A percentile compares a stretch with the other conserved stretches of the same genome.
phyloP scores from a whole-genome alignment of 2,329 filamentous ascomycete genomes.

The Colletotrichum sp. region DNA sequence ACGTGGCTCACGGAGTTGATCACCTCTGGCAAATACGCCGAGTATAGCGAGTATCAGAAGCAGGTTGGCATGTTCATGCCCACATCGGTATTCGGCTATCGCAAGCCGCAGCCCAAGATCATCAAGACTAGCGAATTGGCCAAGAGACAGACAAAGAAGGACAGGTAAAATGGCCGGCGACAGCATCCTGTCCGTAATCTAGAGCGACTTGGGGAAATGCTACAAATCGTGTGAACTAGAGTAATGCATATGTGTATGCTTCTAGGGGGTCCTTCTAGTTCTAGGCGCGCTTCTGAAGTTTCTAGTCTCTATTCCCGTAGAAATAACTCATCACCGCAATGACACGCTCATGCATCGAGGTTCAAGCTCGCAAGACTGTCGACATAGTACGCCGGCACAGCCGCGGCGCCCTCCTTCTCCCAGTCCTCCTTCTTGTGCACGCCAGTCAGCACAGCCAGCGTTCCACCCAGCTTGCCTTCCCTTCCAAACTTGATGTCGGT shows the following conservation, averaged over 20 bases:
- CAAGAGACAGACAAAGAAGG: slow-evolving; percentile 48
- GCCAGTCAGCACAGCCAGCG: slow-evolving; percentile 88
- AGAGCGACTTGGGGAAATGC: slow-evolving; percentile 22
- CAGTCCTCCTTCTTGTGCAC: slow-evolving; percentile 87
- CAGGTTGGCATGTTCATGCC: slow-evolving; percentile 87
- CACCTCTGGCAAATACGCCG: slow-evolving; percentile 81
- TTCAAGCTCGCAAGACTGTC: slow-evolving; percentile 81
- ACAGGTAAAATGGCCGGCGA: slow-evolving; percentile 24
- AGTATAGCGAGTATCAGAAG: slow-evolving; percentile 85
- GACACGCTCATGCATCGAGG: background rate
- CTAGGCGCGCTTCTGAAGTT: background rate
- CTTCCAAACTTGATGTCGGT: slow-evolving; percentile 97
- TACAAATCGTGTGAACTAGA: background rate
- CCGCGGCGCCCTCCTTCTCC: slow-evolving; percentile 69
- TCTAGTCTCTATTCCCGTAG: background rate
- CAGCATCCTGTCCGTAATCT: background rate
- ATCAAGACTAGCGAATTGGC: slow-evolving; percentile 57
- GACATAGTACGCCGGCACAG: slow-evolving; percentile 82
- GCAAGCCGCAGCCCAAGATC: slow-evolving; percentile 47
- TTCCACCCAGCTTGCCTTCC: slow-evolving; percentile 88
- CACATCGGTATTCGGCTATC: slow-evolving; percentile 49
- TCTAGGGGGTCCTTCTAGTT: slow-evolving; percentile 1
- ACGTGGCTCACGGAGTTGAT: slow-evolving; percentile 88
- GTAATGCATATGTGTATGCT: background rate
- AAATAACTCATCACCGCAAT: background rate